These are phyloP conservation scores for Chaetomiaceae sp. DNA, from an alignment of 2,329 filamentous ascomycete genomes.

Conservation along the genomic window DNA sequence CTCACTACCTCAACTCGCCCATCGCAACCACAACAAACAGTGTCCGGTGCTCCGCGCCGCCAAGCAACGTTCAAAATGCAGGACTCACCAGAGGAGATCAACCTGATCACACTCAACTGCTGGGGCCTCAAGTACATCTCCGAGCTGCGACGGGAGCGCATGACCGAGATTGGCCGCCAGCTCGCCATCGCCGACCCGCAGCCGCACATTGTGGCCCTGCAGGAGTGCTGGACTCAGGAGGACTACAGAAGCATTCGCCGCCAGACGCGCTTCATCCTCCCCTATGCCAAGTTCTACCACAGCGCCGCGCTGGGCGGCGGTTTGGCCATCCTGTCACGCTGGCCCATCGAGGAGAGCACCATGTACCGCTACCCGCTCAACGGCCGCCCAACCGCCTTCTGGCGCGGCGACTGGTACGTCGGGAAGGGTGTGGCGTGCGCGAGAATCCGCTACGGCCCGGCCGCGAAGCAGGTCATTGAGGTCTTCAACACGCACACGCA, in stretches of 20 bases:
- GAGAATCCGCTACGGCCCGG: slow-evolving; percentile 63
- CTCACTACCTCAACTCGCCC: no score
- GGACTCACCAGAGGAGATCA: slow-evolving; percentile 53
- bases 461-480: slow-evolving; percentile 63
- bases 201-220: slow-evolving; percentile 84
- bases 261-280: slow-evolving; percentile 66
- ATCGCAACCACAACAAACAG: no score
- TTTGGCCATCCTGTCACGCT: slow-evolving; percentile 80
- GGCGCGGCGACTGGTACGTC: slow-evolving; percentile 91
- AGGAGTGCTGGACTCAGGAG: slow-evolving; percentile 87
- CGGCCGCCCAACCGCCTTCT: slow-evolving; percentile 88
- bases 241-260: slow-evolving; percentile 76
- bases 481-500: slow-evolving; percentile 92
- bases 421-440: slow-evolving; percentile 90
- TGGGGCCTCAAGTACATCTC: slow-evolving; percentile 92
- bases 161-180: slow-evolving; percentile 76
- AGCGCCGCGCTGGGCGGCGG: slow-evolving; percentile 86
- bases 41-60: no score
- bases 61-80: slow-evolving; percentile 8
- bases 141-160: slow-evolving; percentile 67
- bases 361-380: slow-evolving; percentile 90
- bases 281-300: slow-evolving; percentile 89
- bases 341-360: slow-evolving; percentile 83
- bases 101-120: slow-evolving; percentile 87
- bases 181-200: slow-evolving; percentile 61